Evolutionary conservation across 345 rosid species (phyloP).

Genomic region (Lepidium africanum): DNA sequence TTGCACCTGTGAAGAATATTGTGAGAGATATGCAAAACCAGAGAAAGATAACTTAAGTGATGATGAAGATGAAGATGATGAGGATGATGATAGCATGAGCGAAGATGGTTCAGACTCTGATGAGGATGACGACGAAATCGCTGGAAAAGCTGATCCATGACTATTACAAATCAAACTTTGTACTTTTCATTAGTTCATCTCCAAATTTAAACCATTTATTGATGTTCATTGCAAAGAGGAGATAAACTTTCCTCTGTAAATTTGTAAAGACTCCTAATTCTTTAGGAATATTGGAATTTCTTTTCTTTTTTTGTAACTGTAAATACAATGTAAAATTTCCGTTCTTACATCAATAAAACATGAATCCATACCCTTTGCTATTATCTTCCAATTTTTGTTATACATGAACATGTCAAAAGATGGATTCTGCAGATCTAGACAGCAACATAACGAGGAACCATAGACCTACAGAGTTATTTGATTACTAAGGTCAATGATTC

Average conservation of each 20-base stretch:
- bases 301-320: neutral
- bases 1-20: slow-evolving; percentile 33
- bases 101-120: slow-evolving; percentile 34
- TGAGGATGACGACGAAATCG: slow-evolving; percentile 46
- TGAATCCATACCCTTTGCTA: neutral
- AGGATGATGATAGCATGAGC: slow-evolving; percentile 47
- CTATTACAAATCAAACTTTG: slow-evolving; percentile 9
- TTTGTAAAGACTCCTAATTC: slow-evolving; percentile 14
- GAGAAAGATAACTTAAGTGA: slow-evolving; percentile 42
- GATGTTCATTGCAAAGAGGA: slow-evolving; percentile 14
- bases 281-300: slow-evolving; percentile 3
- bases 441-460: slow-evolving; percentile 3
- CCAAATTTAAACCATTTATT: slow-evolving; percentile 1
- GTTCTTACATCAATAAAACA: neutral
- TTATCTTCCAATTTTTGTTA: neutral
- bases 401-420: neutral
- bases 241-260: slow-evolving; percentile 21
- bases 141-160: slow-evolving; percentile 48
- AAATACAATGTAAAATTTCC: neutral
- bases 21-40: slow-evolving; percentile 60
- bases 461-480: slow-evolving; percentile 15
- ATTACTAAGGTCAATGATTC: slow-evolving; percentile 12
- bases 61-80: slow-evolving; percentile 44
- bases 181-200: slow-evolving; percentile 2
- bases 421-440: slow-evolving; percentile 4